A percentile compares a stretch with the other conserved stretches of the same genome.
These are phyloP conservation scores for Cyberlindnera xylosilytica DNA, from an alignment of 805 yeast genomes.

Conservation along the genomic window DNA sequence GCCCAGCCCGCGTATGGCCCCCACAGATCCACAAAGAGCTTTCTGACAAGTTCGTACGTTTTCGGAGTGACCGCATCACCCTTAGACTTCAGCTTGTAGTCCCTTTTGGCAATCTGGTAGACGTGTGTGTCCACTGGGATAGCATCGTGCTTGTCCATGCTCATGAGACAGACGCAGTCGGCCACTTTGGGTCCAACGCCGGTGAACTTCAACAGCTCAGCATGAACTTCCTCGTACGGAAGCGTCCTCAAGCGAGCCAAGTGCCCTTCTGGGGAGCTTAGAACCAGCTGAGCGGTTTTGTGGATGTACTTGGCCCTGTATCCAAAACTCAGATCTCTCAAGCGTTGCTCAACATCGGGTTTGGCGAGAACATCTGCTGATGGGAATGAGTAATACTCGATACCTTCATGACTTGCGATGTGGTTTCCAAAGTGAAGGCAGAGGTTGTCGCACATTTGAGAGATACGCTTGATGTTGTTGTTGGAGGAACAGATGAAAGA, in stretches of 20 bases:
- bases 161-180: slow-evolving; percentile 93
- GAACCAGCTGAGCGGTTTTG: slow-evolving; percentile 58
- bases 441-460: slow-evolving; percentile 84
- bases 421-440: slow-evolving; percentile 67
- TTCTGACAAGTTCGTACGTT: slow-evolving; percentile 45
- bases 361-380: slow-evolving; percentile 47
- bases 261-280: slow-evolving; percentile 33
- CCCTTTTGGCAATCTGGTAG: slow-evolving; percentile 81
- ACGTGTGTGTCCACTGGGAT: slow-evolving; percentile 98
- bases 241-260: slow-evolving; percentile 40
- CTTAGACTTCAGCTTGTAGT: slow-evolving; percentile 54
- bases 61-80: slow-evolving; percentile 29
- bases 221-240: slow-evolving; percentile 51
- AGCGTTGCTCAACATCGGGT: slow-evolving; percentile 38
- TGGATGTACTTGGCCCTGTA: slow-evolving; percentile 88
- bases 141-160: slow-evolving; percentile 76
- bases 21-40: slow-evolving; percentile 65
- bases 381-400: slow-evolving; percentile 73
- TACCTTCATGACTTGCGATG: slow-evolving; percentile 51
- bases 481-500: slow-evolving; percentile 95
- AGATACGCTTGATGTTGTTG: slow-evolving; percentile 89
- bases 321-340: slow-evolving; percentile 65
- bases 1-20: slow-evolving; percentile 98
- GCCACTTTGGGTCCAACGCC: slow-evolving; percentile 99
- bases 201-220: slow-evolving; percentile 56